Evolutionary conservation across 1,139 yeast genomes (phyloP).

Genomic region (Geotrichum restrictum): DNA sequence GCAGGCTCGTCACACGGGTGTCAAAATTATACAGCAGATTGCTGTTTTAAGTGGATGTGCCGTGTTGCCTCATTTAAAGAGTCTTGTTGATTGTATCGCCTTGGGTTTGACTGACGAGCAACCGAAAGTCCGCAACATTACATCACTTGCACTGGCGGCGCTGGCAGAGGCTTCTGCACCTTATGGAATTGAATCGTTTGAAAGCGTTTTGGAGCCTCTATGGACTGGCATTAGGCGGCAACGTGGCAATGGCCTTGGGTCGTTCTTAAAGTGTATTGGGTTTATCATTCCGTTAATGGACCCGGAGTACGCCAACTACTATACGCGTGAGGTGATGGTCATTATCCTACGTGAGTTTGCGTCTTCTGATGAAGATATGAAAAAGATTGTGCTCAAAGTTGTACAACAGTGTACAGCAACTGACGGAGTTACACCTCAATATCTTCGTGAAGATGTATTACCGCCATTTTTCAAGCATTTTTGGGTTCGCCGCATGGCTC

Average conservation of each 20-base stretch:
- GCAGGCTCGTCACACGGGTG: conserved; percentile 87
- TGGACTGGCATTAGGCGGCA: conserved; percentile 78
- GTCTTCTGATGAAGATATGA: conserved; percentile 89
- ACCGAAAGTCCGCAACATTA: conserved; percentile 58
- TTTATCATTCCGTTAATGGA: conserved; percentile 82
- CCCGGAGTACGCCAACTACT: conserved; percentile 73
- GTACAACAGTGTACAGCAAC: conserved; percentile 55
- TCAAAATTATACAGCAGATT: conserved; percentile 71
- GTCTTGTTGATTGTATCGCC: conserved; percentile 57
- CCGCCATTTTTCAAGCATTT: conserved; percentile 65
- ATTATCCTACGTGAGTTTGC: conserved; percentile 68
- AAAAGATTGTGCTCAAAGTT: conserved; percentile 61
- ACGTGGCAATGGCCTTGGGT: conserved; percentile 73
- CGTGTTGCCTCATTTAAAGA: conserved; percentile 67
- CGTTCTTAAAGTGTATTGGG: conserved; percentile 75
- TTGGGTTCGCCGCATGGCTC: conserved; percentile 56
- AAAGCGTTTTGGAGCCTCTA: conserved; percentile 62
- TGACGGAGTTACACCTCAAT: conserved; percentile 49
- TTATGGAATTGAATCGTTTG: conserved; percentile 87
- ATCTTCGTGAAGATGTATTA: conserved; percentile 50
- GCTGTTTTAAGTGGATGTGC: conserved; percentile 69
- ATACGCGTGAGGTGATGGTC: conserved; percentile 67
- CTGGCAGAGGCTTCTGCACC: conserved; percentile 87
- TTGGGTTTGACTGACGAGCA: conserved; percentile 69
- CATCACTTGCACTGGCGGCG: conserved; percentile 69